Percentiles rank a stretch among this genome's conserved stretches.
phyloP scores from a whole-genome alignment of 2,329 filamentous ascomycete species.

The Byssochlamys sp. region DNA sequence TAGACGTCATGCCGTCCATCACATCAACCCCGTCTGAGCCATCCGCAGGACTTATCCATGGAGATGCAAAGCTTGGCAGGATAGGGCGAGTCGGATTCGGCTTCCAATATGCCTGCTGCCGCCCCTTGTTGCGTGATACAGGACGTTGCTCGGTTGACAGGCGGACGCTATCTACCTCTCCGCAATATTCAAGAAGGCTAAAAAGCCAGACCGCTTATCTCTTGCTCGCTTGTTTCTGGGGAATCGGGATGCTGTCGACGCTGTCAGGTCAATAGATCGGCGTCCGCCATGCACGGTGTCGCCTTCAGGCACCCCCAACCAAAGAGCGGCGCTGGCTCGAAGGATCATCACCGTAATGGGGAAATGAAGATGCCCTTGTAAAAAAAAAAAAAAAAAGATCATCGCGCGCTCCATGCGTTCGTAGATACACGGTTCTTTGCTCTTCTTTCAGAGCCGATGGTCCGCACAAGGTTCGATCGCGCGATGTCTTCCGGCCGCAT shows the following conservation, averaged over 20 bases:
- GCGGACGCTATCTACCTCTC: neutral
- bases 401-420: neutral
- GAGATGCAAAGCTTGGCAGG: neutral
- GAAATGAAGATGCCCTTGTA: too few relatives aligned
- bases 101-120: neutral
- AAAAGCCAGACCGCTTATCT: neutral
- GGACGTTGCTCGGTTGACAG: neutral
- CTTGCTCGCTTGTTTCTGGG: neutral
- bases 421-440: neutral
- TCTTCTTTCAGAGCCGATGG: too few relatives aligned
- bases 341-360: too few relatives aligned
- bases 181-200: neutral
- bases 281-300: too few relatives aligned
- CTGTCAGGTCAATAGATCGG: too few relatives aligned
- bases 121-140: neutral
- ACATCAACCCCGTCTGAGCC: neutral
- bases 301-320: too few relatives aligned
- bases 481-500: neutral
- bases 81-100: neutral
- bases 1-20: neutral
- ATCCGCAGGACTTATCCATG: neutral
- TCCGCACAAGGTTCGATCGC: neutral
- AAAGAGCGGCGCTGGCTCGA: too few relatives aligned
- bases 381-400: neutral
- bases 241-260: too few relatives aligned